Evolutionary conservation across 75 land plant species (phyloP).

Genomic region (Picea sitchensis): DNA sequence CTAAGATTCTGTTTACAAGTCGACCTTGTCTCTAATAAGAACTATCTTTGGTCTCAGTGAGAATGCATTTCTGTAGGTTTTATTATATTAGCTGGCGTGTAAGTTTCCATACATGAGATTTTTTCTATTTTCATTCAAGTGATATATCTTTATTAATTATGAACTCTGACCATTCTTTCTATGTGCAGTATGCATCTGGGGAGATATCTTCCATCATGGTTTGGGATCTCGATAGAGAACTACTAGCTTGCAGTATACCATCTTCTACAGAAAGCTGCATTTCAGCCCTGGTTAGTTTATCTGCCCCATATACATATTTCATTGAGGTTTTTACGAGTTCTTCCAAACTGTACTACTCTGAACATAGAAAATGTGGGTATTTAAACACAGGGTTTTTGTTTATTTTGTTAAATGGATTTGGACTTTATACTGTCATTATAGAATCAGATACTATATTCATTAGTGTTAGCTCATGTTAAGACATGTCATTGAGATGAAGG

Average conservation of each 20-base stretch:
- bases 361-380: no score
- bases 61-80: background rate
- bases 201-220: slow-evolving; percentile 76
- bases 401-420: no score
- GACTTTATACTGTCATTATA: no score
- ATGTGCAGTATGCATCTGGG: slow-evolving; percentile 82
- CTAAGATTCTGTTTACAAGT: no score
- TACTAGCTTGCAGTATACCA: slow-evolving; percentile 60
- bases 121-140: background rate
- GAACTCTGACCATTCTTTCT: background rate
- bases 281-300: slow-evolving; percentile 68
- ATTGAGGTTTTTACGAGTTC: background rate
- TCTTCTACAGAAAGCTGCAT: slow-evolving; percentile 65
- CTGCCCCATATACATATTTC: background rate
- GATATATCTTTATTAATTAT: background rate
- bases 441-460: no score
- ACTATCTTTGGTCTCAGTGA: no score
- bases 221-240: slow-evolving; percentile 95
- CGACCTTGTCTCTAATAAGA: no score
- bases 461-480: no score
- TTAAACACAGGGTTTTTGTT: no score
- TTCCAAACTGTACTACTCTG: background rate
- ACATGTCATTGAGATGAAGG: no score
- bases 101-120: background rate
- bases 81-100: background rate